Base-by-base conservation (phyloP, 768 basidiomycete genomes). In the Tulasnella sp. region DNA sequence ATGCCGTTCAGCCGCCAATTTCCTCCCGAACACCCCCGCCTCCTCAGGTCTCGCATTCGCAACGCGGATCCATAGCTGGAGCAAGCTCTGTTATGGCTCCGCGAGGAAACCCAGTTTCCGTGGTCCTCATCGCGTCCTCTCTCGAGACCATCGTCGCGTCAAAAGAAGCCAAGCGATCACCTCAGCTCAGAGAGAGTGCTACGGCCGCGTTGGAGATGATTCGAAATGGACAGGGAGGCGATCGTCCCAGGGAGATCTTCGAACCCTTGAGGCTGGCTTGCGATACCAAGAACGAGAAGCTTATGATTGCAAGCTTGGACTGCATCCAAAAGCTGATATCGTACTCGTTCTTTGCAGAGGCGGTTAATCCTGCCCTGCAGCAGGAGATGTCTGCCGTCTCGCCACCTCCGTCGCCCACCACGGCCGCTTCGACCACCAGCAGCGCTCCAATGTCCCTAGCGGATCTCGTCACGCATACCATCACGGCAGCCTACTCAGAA, bases 281-380 rank as follows among this genome's bases (percentile, higher is more conserved):
- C 81, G 96, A 98, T 83, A 98, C 95, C 4, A 86, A 89, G 67
- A 91, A 85, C 75, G 95, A 98, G 79, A 94, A 94, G 76, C 86
- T 98, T 39, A 92, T 95, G 90, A 93, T 97, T 78, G 92, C 95
- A 19, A 96, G 95, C 76, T 83, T 99, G 79, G 97, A 99, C 80
- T 95, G 97, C 78, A 94, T 98, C 74, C 93, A 94, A 71, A 99
- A 99, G 81, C 87, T 99, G 75, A 92, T 98, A 75, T 95, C 95
- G 7, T 94, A 98, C 80, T 95, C 94, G 32, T 98, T 98, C 86
- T 98, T 98, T 78, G 86, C 87, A 52, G 95, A 97, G 76, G 80
- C 85, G 37, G 81, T 83, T 40, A 79, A 83, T 9, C 72, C 80
- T 37, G 79, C 66, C 71, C 22, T 59, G 52, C 52, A 59, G 26